A percentile compares a stretch with the other conserved stretches of the same genome.
These are phyloP conservation scores for Emericellopsis atlantica DNA, from an alignment of 2,329 filamentous ascomycete genomes.

Conservation along the genomic window DNA sequence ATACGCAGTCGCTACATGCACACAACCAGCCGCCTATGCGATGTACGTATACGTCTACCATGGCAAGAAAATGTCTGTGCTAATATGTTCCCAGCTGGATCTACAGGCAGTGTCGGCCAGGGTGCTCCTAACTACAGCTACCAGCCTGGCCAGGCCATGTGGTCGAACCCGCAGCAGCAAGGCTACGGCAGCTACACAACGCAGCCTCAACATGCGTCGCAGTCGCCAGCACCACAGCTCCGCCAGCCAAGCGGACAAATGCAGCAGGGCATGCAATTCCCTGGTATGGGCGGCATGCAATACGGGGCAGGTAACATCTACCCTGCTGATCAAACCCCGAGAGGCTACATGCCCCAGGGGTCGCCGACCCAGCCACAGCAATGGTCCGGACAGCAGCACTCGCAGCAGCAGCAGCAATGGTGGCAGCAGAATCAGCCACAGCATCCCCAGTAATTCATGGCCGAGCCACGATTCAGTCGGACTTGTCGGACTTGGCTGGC, in stretches of 20 bases:
- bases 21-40: conserved; percentile 65
- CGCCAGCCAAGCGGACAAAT: conserved; percentile 46
- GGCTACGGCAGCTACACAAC: conserved; percentile 40
- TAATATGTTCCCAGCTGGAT: conserved; percentile 47
- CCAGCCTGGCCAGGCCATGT: conserved; percentile 44
- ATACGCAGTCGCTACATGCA: conserved; percentile 58
- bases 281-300: conserved; percentile 47
- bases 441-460: conserved; percentile 5
- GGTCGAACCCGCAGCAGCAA: conserved; percentile 54
- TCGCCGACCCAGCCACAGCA: conserved; percentile 36
- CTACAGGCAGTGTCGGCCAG: conserved; percentile 38
- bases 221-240: conserved; percentile 46
- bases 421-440: conserved; percentile 34
- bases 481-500: neutral
- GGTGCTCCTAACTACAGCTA: conserved; percentile 49
- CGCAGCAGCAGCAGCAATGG: conserved; percentile 48
- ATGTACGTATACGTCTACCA: conserved; percentile 44
- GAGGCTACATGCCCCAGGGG: conserved; percentile 57
- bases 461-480: too few species aligned
- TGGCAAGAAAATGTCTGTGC: conserved; percentile 52
- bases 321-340: conserved; percentile 47
- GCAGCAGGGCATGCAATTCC: conserved; percentile 47
- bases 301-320: conserved; percentile 44
- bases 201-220: conserved; percentile 36
- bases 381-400: conserved; percentile 45